Conservation (phyloP, 805 yeast genomes). For the Kuraishia capsulata region DNA sequence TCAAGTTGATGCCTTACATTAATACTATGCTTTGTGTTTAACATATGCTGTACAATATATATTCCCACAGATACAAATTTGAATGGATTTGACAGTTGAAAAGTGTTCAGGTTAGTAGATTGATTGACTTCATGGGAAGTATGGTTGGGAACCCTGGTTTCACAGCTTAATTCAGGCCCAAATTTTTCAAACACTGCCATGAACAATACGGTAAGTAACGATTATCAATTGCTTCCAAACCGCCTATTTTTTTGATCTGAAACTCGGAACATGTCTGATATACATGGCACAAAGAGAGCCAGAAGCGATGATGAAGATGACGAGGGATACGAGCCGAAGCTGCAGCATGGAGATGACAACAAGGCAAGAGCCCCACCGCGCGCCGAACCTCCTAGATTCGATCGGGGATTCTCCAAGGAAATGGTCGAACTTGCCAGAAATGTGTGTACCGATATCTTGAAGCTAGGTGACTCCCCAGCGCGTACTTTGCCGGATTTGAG, state of each 20-base stretch:
- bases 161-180: no score
- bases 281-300: not conserved
- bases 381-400: not conserved
- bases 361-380: not conserved
- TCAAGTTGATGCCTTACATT: no score
- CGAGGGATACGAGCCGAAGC: constrained; percentile 1
- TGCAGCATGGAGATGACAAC: not conserved
- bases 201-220: no score
- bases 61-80: no score
- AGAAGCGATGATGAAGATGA: constrained; percentile 1
- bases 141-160: no score
- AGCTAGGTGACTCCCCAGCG: constrained; percentile 45
- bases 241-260: not conserved
- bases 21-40: no score
- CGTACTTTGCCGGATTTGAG: constrained; percentile 35
- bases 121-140: no score
- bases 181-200: no score
- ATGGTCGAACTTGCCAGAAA: constrained; percentile 30
- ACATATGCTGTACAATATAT: no score
- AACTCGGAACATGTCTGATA: not conserved
- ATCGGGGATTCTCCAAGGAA: not conserved
- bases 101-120: no score
- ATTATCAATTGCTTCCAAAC: no score
- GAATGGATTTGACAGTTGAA: no score
- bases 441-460: constrained; percentile 41